Base-by-base conservation (phyloP, 495 filamentous ascomycete species). In the Aspergillus affinis region DNA sequence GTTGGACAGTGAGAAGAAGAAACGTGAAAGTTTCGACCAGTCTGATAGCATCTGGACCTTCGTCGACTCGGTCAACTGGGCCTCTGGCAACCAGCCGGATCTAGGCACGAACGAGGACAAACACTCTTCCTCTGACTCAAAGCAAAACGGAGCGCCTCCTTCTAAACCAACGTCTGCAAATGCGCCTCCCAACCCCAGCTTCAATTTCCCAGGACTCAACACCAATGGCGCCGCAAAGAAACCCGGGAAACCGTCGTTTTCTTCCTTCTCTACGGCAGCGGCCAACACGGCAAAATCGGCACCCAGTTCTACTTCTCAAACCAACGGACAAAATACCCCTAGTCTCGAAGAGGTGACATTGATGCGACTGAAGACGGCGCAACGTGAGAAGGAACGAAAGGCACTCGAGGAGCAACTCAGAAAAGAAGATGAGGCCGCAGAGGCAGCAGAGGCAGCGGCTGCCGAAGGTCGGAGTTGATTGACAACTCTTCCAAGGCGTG, bases 331-430 rank as follows among this genome's bases (percentile, higher is more conserved):
- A 13, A 71, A 69, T 53, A 75, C 74, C 23, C 82, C 82, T 3
- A 86, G 78, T 58, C 56, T 86, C 30, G 76, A 88, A 64, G 85
- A 88, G 44, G 62, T 82, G 58, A 86, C 81, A 1, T 69, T 87
- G 68, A 88, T 87, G 69, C 74, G 84, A 32, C 61, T 88, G 54
- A 86, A 84, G 64, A 84, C 81, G 57, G 83, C 83, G 0, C 78
- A 81, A 61, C 69, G 75, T 12, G 83, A 88, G 64, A 85, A 84
- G 66, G 78, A 80, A 61, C 72, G 77, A 45, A 78, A 72, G 44
- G 74, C 81, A 17, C 65, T 86, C 17, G 84, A 84, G 59, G 84
- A 84, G 47, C 72, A 86, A 62, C 74, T 87, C 41, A 62, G 75
- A 20, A 65, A 69, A 57, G 76, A 84, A 70, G 85, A 86, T 48